Evolutionary conservation across 2,329 filamentous ascomycete species (phyloP), one percentile per base, ranked within the genome.

Genomic region (Colletotrichum sidae): DNA sequence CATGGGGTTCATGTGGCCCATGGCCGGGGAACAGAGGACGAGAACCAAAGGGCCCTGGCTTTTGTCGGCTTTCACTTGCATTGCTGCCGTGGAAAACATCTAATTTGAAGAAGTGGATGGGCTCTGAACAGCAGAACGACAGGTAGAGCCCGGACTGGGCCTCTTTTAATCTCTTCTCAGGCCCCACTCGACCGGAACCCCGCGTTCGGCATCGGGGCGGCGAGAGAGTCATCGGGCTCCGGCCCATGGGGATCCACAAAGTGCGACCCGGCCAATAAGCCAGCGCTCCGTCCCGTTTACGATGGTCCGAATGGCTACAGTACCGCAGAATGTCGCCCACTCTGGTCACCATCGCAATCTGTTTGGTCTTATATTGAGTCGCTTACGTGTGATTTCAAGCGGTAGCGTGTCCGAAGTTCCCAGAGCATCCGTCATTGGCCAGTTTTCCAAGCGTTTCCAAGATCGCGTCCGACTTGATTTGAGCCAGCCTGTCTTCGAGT

Each of bases 1-100:
- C 56, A 54, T 54, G 1, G 56, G 56, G 9, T 37, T 54, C 39
- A 54, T 46, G 33, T 60, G 56, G 8, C 56, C 56, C 8, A 38
- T 37, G 13, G 50, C 38, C 10, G 56, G 56, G 7, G 56, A 44
- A 35, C 47, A 60, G 2, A 54, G 38, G 9, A 60, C 10, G 12
- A 60, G 49, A 37, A 60, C 35, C n/a, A 34, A 34, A 6, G 44
- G 44, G 11, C 11, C 38, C 12, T 33, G 13, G 8, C 12, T 10
- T 34, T 6, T 39, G 4, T 56, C 34, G 34, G 17, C 10, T 17
- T 7, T 45, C 11, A 11, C 8, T 38, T 6, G 15, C 54, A 56
- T 56, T 11, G 13, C 39, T 47, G 7, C 34, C 25, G 11, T n/a
- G 7, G 12, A 8, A 13, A 56, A 25, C 5, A 37, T 9, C 11